Evolutionary conservation across 148 eudicot genomes (phyloP).

Genomic region (Selenicereus undatus): DNA sequence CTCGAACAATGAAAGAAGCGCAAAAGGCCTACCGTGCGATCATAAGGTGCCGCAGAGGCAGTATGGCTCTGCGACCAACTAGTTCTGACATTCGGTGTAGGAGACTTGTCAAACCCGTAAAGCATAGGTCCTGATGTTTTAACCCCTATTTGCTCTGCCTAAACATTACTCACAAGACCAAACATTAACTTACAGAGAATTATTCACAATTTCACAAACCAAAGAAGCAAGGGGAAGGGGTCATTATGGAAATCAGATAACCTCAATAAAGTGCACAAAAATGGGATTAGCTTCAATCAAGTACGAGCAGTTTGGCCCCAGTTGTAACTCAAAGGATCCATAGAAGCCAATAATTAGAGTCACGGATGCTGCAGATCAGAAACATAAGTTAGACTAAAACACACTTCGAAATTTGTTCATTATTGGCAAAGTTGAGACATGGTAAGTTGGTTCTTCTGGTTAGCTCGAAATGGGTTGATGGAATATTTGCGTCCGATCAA

Average conservation of each 20-base stretch:
- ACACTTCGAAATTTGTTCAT: no score
- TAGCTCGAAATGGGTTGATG: no score
- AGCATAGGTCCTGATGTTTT: constrained; percentile 43
- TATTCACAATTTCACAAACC: background rate
- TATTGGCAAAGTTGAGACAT: background rate
- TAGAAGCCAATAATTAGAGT: constrained; percentile 51
- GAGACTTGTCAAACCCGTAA: constrained; percentile 56
- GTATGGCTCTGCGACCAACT: constrained; percentile 45
- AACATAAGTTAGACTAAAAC: constrained; percentile 1
- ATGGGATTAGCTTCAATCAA: constrained; percentile 37
- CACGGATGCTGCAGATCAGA: constrained; percentile 42
- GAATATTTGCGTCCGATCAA: no score
- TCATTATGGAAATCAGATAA: constrained; percentile 7
- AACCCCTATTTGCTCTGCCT: constrained; percentile 45
- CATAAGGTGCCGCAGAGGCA: constrained; percentile 28
- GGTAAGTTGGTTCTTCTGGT: no score
- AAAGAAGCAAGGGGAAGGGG: background rate
- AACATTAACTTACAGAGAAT: constrained; percentile 1
- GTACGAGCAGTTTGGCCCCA: constrained; percentile 52
- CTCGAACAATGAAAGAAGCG: background rate
- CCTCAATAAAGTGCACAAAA: constrained; percentile 51
- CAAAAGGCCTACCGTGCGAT: constrained; percentile 27
- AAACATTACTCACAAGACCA: constrained; percentile 12
- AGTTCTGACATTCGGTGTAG: constrained; percentile 49
- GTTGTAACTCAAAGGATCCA: constrained; percentile 37